Percentiles rank a stretch among this genome's conserved stretches.
These are phyloP conservation scores for Leccinum fibrillosum DNA, from an alignment of 768 basidiomycete genomes.

Conservation along the genomic window DNA sequence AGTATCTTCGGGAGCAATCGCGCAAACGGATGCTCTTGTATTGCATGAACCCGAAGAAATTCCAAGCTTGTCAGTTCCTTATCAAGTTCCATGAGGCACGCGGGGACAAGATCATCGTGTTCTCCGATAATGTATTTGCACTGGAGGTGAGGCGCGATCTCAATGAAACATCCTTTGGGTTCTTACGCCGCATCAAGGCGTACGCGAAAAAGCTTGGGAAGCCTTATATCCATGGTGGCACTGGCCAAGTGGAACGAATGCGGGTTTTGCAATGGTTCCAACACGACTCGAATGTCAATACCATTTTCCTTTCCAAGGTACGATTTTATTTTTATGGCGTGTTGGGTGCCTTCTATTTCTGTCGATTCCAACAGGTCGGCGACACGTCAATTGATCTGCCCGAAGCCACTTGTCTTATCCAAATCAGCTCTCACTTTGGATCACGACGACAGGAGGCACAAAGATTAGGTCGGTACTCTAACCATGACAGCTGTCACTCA, in stretches of 20 bases:
- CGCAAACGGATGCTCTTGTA: conserved; percentile 94
- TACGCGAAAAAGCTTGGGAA: conserved; percentile 94
- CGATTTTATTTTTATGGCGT: conserved; percentile 18
- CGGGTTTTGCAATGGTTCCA: conserved; percentile 94
- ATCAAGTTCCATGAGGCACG: conserved; percentile 98
- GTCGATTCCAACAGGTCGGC: conserved; percentile 62
- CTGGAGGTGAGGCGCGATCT: conserved; percentile 65
- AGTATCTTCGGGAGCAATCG: conserved; percentile 90
- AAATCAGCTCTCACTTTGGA: conserved; percentile 98
- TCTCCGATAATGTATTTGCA: conserved; percentile 97
- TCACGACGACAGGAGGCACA: conserved; percentile 98
- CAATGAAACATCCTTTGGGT: background rate
- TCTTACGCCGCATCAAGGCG: conserved; percentile 44
- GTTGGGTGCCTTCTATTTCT: conserved; percentile 12
- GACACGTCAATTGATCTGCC: conserved; percentile 99
- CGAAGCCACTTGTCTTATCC: conserved; percentile 98
- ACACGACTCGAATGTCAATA: conserved; percentile 92
- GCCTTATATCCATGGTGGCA: conserved; percentile 94
- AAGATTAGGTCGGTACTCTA: conserved; percentile 64
- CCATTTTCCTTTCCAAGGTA: conserved; percentile 97
- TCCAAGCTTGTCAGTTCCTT: conserved; percentile 97
- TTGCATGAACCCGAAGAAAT: conserved; percentile 99
- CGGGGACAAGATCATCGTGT: conserved; percentile 99
- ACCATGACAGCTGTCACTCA: conserved; percentile 13
- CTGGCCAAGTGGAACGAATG: conserved; percentile 94